A percentile compares a stretch with the other conserved stretches of the same genome.
These are phyloP conservation scores for Pilasporangium apinafurcum DNA, from an alignment of 352 stramenopile species.

Conservation along the genomic window DNA sequence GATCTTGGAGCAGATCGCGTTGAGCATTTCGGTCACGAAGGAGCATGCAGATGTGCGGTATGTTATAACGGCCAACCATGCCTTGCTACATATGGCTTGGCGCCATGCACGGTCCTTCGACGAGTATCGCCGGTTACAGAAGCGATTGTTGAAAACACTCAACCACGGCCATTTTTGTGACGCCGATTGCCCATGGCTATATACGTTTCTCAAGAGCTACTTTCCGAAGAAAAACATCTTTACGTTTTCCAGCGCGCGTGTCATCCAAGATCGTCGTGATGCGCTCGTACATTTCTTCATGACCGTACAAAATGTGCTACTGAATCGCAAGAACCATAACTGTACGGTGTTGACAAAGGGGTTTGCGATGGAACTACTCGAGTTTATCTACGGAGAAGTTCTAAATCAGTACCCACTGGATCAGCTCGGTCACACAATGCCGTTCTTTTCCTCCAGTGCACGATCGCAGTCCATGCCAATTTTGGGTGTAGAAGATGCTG, in stretches of 20 bases:
- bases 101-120: constrained; percentile 51
- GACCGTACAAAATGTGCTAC: constrained; percentile 47
- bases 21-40: constrained; percentile 40
- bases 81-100: constrained; percentile 31
- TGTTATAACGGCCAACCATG: constrained; percentile 41
- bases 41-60: constrained; percentile 53
- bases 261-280: constrained; percentile 37
- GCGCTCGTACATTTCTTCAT: constrained; percentile 54
- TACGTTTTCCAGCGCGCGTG: constrained; percentile 31
- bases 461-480: constrained; percentile 5
- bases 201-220: constrained; percentile 70
- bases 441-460: constrained; percentile 1
- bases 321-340: constrained; percentile 51
- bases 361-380: constrained; percentile 37
- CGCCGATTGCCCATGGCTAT: constrained; percentile 66
- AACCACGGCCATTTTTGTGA: constrained; percentile 70
- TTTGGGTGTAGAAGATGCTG: constrained; percentile 21
- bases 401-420: constrained; percentile 39
- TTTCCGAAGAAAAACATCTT: constrained; percentile 69
- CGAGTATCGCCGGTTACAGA: constrained; percentile 67
- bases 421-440: constrained; percentile 2
- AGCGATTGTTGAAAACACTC: constrained; percentile 51
- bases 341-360: constrained; percentile 26
- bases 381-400: constrained; percentile 61
- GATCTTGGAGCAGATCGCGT: constrained; percentile 43